These are phyloP conservation scores for Bothia castanella DNA, from an alignment of 1,284 basidiomycete species.

Conservation along the genomic window DNA sequence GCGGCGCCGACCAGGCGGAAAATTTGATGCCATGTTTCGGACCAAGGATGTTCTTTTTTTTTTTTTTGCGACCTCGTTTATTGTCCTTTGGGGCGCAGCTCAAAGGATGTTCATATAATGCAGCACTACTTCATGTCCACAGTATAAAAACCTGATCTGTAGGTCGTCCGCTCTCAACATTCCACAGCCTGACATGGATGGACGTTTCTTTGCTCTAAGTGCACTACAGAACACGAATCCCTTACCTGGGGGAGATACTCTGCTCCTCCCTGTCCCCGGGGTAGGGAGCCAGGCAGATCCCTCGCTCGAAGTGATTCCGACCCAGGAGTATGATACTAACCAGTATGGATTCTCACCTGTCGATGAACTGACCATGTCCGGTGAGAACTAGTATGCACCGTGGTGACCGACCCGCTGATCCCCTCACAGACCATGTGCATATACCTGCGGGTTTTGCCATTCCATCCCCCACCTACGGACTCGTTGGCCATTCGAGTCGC, in stretches of 20 bases:
- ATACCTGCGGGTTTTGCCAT: neutral
- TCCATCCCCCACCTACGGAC: neutral
- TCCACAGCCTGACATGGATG: no score
- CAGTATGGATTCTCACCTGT: neutral
- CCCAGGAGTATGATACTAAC: neutral
- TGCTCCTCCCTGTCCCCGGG: neutral
- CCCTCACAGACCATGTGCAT: neutral
- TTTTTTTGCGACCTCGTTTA: no score
- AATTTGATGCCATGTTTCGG: no score
- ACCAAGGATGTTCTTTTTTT: no score
- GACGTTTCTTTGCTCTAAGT: neutral
- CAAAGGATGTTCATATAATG: no score
- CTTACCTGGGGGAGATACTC: no score
- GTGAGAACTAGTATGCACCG: neutral
- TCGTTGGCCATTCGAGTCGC: slow-evolving; percentile 6
- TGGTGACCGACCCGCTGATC: neutral
- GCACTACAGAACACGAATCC: neutral
- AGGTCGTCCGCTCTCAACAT: no score
- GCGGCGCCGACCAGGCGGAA: no score
- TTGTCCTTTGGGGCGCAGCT: no score
- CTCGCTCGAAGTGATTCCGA: neutral
- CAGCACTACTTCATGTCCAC: no score
- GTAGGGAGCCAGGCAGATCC: neutral
- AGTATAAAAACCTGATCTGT: no score
- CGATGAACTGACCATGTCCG: neutral